Conservation (phyloP, 1,139 yeast species). For the Nakaseomyces kungkrabaensis region DNA sequence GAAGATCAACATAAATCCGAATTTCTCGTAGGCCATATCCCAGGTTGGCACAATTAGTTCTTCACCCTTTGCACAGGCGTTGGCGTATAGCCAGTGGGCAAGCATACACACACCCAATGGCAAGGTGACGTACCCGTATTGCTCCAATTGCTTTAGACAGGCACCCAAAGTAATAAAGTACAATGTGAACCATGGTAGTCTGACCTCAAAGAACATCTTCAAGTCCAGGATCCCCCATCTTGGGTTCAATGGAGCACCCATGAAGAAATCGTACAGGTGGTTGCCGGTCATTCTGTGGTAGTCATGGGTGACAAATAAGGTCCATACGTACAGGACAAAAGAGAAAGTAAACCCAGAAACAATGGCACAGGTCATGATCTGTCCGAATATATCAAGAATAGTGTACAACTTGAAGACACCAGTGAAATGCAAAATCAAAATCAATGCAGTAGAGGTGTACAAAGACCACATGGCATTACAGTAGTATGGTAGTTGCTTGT, state of each 20-base stretch:
- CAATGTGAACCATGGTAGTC: conserved; percentile 92
- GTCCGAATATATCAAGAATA: conserved; percentile 73
- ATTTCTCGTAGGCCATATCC: conserved; percentile 99
- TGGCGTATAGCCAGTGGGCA: conserved; percentile 92
- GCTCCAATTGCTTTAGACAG: conserved; percentile 67
- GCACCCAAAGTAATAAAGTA: conserved; percentile 70
- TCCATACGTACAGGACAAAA: conserved; percentile 50
- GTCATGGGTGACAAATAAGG: conserved; percentile 56
- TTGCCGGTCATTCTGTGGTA: conserved; percentile 89
- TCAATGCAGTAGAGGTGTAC: conserved; percentile 54
- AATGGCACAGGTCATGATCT: conserved; percentile 87
- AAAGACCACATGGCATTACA: conserved; percentile 87
- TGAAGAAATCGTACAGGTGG: conserved; percentile 78
- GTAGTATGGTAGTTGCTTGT: conserved; percentile 76
- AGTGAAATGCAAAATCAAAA: conserved; percentile 56
- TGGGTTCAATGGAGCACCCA: conserved; percentile 97
- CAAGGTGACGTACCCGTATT: conserved; percentile 67
- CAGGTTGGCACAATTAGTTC: conserved; percentile 94
- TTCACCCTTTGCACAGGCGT: conserved; percentile 96
- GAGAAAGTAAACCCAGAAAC: conserved; percentile 63
- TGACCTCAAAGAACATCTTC: conserved; percentile 94
- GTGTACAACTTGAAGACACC: conserved; percentile 66
- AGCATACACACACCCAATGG: conserved; percentile 65
- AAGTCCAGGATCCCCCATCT: conserved; percentile 85
- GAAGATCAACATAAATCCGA: conserved; percentile 94